Base-by-base conservation (phyloP, 2,329 filamentous ascomycete genomes). In the Fusarium euwallaceae region DNA sequence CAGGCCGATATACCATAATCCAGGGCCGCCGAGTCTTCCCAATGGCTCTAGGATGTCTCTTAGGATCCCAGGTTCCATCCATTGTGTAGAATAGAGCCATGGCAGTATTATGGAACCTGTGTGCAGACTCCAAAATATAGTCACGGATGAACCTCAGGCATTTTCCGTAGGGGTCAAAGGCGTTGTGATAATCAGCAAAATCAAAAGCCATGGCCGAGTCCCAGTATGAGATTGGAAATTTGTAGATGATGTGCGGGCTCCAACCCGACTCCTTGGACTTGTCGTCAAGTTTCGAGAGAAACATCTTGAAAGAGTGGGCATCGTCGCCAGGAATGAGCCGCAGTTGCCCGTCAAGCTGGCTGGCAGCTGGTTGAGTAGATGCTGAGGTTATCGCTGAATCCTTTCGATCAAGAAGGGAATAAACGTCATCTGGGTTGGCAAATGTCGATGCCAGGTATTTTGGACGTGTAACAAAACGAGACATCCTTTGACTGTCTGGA, bases 31-130 rank as follows among this genome's bases (percentile, higher is more conserved):
- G 83, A 36, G 71, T 66, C 10, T 73, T 78, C 17, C 74, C 72
- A 3, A 66, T 53, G 1, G 75, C 70, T 12, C 64, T 64, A 0
- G 75, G 73, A n/a, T 70, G 74, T 10, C 60, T 73, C 1, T 63
- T 59, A 1, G 77, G 68, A 45, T 84, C 79, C 83, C 83, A 86
- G 1, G 80, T 77, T 14, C 80, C 83, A 9, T 84, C 82, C 17
- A 84, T 80, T 0, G 87, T 89, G 73, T 88, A 89, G 74, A 90
- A 91, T 7, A 90, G 75, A 0, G 86, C 88, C 2, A 76, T 51
- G 20, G 64, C 72, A 1, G 79, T 83, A 45, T 70, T 83, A 16
- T 61, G 45, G 9, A 4, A 22, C 36, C 39, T 43, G 36, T 29
- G 27, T 20, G 61, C 64, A n/a, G 34, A 27, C 56, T 39, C 34